Conservation (phyloP, 2,329 filamentous ascomycete genomes). For the Fonsecaea erecta region DNA sequence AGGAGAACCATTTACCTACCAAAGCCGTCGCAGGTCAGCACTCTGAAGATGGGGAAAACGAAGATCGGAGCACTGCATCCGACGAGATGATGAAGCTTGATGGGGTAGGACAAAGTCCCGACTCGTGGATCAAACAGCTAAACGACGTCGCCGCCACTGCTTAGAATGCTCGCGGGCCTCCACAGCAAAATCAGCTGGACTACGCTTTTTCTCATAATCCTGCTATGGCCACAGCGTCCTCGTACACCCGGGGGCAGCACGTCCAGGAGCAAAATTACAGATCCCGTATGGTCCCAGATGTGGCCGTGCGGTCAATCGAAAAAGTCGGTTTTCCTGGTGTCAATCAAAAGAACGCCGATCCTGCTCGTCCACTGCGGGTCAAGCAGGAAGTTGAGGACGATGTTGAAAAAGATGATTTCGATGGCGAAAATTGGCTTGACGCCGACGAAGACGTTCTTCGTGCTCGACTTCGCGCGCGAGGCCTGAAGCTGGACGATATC, state of each 20-base stretch:
- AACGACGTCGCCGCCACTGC: slow-evolving; percentile 21
- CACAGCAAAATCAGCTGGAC: background rate
- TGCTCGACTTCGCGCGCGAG: background rate
- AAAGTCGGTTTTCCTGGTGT: background rate
- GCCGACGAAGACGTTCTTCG: background rate
- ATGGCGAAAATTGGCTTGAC: background rate
- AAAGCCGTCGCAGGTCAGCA: background rate
- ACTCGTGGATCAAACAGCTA: slow-evolving; percentile 27
- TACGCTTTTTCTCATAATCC: background rate
- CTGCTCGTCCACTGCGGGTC: background rate
- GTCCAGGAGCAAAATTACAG: background rate
- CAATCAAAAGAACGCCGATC: background rate
- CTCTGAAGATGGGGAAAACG: background rate
- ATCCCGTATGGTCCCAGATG: background rate
- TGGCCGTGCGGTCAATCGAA: background rate
- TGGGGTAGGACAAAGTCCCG: slow-evolving; percentile 25
- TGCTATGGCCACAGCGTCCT: background rate
- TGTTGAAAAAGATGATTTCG: background rate
- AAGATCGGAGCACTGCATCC: background rate
- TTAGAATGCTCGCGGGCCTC: background rate
- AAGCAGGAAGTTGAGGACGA: background rate
- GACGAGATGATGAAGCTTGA: slow-evolving; percentile 17
- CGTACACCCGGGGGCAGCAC: background rate
- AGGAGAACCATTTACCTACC: slow-evolving; percentile 1
- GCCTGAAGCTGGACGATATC: background rate